Percentiles rank a stretch among this genome's conserved stretches.
Conservation (phyloP, 2,329 filamentous ascomycete genomes). For the Alternaria panax region DNA sequence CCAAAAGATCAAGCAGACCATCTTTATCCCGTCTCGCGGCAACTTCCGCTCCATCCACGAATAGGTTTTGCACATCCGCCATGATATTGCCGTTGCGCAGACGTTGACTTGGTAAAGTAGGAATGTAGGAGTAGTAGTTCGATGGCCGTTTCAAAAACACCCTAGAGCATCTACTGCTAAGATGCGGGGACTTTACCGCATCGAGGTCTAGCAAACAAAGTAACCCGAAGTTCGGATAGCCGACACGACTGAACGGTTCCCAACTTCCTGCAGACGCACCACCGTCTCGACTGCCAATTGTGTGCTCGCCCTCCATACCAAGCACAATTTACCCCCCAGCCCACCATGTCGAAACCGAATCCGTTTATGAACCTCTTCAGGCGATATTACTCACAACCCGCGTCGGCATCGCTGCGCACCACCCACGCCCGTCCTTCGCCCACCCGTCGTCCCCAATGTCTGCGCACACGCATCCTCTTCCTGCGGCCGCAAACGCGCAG, state of each 20-base stretch:
- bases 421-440: constrained; percentile 29
- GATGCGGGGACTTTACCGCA: constrained; percentile 25
- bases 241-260: constrained; percentile 20
- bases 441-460: constrained; percentile 45
- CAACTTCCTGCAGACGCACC: constrained; percentile 8
- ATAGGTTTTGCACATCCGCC: constrained; percentile 15
- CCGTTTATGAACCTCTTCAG: constrained; percentile 45
- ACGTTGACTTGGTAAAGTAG: background rate
- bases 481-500: constrained; percentile 24
- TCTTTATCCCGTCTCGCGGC: constrained; percentile 25
- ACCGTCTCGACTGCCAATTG: background rate
- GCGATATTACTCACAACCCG: constrained; percentile 33
- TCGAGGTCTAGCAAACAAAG: constrained; percentile 18
- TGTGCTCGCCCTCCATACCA: background rate
- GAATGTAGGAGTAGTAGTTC: background rate
- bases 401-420: constrained; percentile 10
- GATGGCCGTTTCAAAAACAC: background rate
- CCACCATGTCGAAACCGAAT: constrained; percentile 42
- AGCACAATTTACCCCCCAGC: background rate
- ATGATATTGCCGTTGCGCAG: constrained; percentile 8
- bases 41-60: background rate
- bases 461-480: constrained; percentile 36
- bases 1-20: constrained; percentile 58
- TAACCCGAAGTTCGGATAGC: constrained; percentile 15
- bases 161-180: background rate